These are phyloP conservation scores for Pulveroboletus sp. DNA, from an alignment of 768 basidiomycete genomes.

Conservation along the genomic window DNA sequence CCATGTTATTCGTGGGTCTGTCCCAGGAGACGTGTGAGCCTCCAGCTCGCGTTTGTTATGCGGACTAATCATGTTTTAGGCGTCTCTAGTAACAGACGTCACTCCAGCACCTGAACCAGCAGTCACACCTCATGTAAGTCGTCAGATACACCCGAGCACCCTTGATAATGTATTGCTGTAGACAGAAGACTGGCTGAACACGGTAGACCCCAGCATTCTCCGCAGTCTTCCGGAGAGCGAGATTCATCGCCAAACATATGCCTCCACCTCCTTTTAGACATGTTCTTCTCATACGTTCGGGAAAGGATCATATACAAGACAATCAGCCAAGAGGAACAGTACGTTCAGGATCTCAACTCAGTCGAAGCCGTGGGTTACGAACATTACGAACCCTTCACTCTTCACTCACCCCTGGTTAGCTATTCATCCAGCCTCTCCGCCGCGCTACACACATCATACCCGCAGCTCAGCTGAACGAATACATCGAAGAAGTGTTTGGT, in stretches of 20 bases:
- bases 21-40: conserved; percentile 56
- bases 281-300: background rate
- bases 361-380: conserved; percentile 58
- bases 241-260: conserved; percentile 72
- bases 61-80: conserved; percentile 21
- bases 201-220: conserved; percentile 47
- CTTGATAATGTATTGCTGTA: conserved; percentile 14
- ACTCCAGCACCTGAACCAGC: conserved; percentile 27
- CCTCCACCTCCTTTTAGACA: background rate
- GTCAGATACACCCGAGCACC: conserved; percentile 27
- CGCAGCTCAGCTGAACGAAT: conserved; percentile 61
- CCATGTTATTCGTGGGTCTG: conserved; percentile 84
- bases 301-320: conserved; percentile 76
- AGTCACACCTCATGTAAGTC: conserved; percentile 23
- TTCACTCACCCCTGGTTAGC: conserved; percentile 29
- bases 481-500: conserved; percentile 86
- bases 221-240: conserved; percentile 68
- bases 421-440: conserved; percentile 55
- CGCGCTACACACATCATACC: conserved; percentile 57
- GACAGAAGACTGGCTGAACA: conserved; percentile 49
- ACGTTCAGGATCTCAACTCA: conserved; percentile 79
- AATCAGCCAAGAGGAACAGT: conserved; percentile 85
- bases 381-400: conserved; percentile 28
- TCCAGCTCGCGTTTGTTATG: background rate
- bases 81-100: conserved; percentile 20